Conservation (phyloP, 2,329 filamentous ascomycete species). For the Pseudogymnoascus sp. region DNA sequence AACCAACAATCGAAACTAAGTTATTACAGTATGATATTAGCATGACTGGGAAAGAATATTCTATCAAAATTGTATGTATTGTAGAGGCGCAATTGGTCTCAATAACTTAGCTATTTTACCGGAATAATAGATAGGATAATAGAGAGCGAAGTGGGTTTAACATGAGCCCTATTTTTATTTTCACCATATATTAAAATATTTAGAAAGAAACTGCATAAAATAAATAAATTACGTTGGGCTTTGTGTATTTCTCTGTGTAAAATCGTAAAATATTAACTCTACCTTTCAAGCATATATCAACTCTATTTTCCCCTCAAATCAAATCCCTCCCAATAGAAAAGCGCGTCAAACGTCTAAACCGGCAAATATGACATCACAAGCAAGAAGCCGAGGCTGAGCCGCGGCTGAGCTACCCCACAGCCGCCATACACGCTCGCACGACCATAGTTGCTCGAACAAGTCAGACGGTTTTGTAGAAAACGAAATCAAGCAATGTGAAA, state of each 20-base stretch:
- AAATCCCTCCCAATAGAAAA: not conserved
- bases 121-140: not conserved
- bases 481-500: constrained; percentile 3
- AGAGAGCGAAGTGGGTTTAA: not conserved
- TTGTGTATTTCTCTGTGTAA: not conserved
- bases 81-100: not conserved
- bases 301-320: not conserved
- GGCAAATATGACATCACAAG: constrained; percentile 5
- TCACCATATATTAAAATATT: not conserved
- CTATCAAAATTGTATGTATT: not conserved
- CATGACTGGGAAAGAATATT: not conserved
- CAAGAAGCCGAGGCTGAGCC: constrained; percentile 1
- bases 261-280: not conserved
- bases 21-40: not conserved
- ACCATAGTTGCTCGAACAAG: not conserved
- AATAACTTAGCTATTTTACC: not conserved
- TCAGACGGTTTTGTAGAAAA: not conserved
- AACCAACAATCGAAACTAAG: not conserved
- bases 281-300: not conserved
- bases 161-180: not conserved
- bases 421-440: not conserved
- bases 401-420: not conserved
- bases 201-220: not conserved
- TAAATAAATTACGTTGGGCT: not conserved
- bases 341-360: not conserved